Percentiles rank a stretch among this genome's conserved stretches.
These are phyloP conservation scores for Saposhnikovia divaricata DNA, from an alignment of 129 eudicot genomes.

Conservation along the genomic window DNA sequence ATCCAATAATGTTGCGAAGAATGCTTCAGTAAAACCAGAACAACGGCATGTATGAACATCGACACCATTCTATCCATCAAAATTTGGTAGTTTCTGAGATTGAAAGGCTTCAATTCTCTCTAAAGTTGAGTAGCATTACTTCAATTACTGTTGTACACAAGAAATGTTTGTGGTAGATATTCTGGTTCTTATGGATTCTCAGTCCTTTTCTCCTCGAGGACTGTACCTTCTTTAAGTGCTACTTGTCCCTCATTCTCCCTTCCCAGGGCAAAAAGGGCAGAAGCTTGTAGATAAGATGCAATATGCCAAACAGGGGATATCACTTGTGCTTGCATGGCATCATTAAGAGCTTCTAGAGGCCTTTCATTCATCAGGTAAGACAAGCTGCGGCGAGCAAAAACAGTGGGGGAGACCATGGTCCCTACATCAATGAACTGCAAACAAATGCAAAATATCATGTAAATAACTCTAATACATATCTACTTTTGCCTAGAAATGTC, in stretches of 20 bases:
- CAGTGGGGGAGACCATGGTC: constrained; percentile 83
- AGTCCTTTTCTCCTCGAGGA: constrained; percentile 61
- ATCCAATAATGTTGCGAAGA: constrained; percentile 23
- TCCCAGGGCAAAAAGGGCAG: constrained; percentile 51
- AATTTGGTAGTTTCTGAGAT: constrained; percentile 8
- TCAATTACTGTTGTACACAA: constrained; percentile 11
- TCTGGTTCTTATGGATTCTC: constrained; percentile 22
- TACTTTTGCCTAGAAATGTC: background rate
- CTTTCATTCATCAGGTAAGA: constrained; percentile 65
- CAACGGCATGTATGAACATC: constrained; percentile 13
- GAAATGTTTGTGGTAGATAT: constrained; percentile 6
- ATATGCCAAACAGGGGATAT: constrained; percentile 80
- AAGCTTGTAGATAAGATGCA: constrained; percentile 71
- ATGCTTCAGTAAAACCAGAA: constrained; percentile 29
- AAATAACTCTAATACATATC: background rate
- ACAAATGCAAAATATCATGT: background rate
- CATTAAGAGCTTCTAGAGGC: constrained; percentile 82
- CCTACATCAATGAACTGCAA: constrained; percentile 83
- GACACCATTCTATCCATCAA: constrained; percentile 17
- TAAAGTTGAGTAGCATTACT: constrained; percentile 3
- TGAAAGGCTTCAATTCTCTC: constrained; percentile 15
- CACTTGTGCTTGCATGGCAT: constrained; percentile 82
- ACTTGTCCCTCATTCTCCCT: constrained; percentile 74
- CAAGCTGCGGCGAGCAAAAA: constrained; percentile 72
- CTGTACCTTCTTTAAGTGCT: constrained; percentile 65